Evolutionary conservation across 2,329 filamentous ascomycete species (phyloP), one percentile per base, ranked within the genome.

Genomic region (Aspergillus floridensis): DNA sequence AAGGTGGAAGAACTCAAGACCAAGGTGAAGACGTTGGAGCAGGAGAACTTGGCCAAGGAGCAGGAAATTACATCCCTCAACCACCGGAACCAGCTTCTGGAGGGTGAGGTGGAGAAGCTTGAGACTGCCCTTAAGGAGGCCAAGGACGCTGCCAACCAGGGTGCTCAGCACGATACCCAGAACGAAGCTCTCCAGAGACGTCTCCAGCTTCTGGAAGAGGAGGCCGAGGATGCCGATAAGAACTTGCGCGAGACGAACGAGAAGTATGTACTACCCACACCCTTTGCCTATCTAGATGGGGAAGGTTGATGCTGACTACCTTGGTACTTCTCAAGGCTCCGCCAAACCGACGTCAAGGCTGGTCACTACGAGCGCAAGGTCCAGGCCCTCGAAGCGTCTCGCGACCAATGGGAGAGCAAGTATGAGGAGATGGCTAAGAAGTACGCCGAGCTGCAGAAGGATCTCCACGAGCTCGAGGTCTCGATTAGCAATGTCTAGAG

Each of bases 311-410:
- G 65, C 64, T 65, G 55, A 65, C 64, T 41, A 57, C 53, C n/a
- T 51, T 66, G 55, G 58, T 63, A 49, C 59, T 61, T 53, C 66
- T 53, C 66, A 70, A 99, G 95, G 83, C 91, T 98, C 75, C 93
- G 95, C 78, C 93, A 96, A 83, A 97, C 95, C 81, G 95, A 99
- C 78, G 92, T 98, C 82, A 98, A 98, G 86, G 93, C 93, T 74
- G 95, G 93, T 72, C 93, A 99, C 84, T 98, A 93, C 81, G 95
- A 99, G 84, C 95, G 95, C 81, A 98, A 98, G 85, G 95, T 98
- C 70, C 92, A 97, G 80, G 93, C 95, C 72, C 88, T 97, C 74
- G 95, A 99, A 82, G 84, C 86, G 74, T 87, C 93, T 77, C 90
- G 91, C 72, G 92, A 97, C 80, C 87, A 93, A 79, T 97, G 93